Conservation (phyloP, 768 basidiomycete species). For the Tricholoma sp. region DNA sequence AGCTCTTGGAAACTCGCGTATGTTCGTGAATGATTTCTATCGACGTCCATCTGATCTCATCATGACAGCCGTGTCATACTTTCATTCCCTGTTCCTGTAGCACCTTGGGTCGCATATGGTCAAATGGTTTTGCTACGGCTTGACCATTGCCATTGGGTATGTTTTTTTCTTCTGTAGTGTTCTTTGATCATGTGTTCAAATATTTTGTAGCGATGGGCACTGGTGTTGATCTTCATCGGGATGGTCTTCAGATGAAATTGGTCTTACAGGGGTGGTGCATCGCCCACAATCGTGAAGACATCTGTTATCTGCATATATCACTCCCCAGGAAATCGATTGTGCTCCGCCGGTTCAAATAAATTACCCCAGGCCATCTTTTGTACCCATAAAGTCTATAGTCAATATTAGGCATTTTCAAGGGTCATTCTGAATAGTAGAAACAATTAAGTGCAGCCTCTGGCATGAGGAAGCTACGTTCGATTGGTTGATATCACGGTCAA, state of each 20-base stretch:
- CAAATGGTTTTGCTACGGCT: background rate
- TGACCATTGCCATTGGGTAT: background rate
- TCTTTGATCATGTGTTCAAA: background rate
- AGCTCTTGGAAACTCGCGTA: no score
- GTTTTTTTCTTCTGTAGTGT: background rate
- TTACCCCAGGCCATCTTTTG: slow-evolving; percentile 13
- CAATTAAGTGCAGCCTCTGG: background rate
- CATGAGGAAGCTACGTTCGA: no score
- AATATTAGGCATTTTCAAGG: slow-evolving; percentile 3
- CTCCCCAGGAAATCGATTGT: background rate
- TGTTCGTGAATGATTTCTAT: no score
- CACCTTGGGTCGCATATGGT: background rate
- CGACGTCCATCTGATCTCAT: no score
- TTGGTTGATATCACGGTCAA: no score
- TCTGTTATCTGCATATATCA: no score
- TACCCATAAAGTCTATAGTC: slow-evolving; percentile 2
- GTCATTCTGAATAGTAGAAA: background rate
- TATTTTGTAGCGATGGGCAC: background rate
- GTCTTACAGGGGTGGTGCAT: background rate
- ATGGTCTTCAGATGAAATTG: background rate
- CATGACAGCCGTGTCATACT: background rate
- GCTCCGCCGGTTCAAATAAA: slow-evolving; percentile 12
- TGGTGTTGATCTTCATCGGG: background rate
- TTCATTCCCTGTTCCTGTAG: background rate
- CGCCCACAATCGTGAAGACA: background rate